phyloP scores from a whole-genome alignment of 352 stramenopile species.

The Phytophthora pseudosyringae region DNA sequence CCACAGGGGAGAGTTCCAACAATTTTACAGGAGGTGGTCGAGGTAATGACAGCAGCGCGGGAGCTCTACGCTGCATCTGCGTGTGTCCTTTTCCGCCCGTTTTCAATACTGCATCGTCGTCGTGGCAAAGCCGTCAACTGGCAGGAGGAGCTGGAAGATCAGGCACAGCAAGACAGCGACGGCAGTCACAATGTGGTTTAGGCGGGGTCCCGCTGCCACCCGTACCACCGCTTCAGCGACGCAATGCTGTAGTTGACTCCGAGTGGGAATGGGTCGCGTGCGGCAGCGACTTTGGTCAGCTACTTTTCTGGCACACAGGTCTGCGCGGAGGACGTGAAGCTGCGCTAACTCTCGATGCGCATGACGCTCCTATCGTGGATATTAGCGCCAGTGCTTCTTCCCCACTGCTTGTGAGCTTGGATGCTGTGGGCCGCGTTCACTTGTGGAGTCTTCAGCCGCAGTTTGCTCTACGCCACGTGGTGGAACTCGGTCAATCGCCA shows the following conservation, averaged over 20 bases:
- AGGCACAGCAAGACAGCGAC: conserved; percentile 20
- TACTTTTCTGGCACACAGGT: conserved; percentile 78
- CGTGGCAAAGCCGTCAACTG: conserved; percentile 47
- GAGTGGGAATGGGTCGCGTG: conserved; percentile 72
- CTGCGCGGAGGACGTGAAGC: conserved; percentile 43
- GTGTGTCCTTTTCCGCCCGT: conserved; percentile 67
- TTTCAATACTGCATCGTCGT: conserved; percentile 40
- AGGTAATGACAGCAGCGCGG: not conserved
- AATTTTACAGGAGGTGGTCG: not conserved
- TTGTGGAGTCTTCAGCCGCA: conserved; percentile 68
- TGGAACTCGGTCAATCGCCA: conserved; percentile 56
- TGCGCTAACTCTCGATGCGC: conserved; percentile 53
- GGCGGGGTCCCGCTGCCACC: not conserved
- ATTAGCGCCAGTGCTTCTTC: conserved; percentile 52
- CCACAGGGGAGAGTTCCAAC: not conserved
- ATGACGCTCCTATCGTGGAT: conserved; percentile 55
- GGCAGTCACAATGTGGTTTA: conserved; percentile 15
- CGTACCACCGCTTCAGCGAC: conserved; percentile 21
- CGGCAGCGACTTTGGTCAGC: conserved; percentile 63
- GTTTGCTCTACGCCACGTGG: conserved; percentile 56
- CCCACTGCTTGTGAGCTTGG: conserved; percentile 61
- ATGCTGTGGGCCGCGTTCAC: conserved; percentile 46
- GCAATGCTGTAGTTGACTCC: conserved; percentile 47
- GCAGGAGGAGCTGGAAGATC: conserved; percentile 30
- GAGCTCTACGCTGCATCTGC: conserved; percentile 39